A percentile compares a stretch with the other conserved stretches of the same genome.
Conservation (phyloP, 208 protist genomes). For the Wallacemonas sp. region DNA sequence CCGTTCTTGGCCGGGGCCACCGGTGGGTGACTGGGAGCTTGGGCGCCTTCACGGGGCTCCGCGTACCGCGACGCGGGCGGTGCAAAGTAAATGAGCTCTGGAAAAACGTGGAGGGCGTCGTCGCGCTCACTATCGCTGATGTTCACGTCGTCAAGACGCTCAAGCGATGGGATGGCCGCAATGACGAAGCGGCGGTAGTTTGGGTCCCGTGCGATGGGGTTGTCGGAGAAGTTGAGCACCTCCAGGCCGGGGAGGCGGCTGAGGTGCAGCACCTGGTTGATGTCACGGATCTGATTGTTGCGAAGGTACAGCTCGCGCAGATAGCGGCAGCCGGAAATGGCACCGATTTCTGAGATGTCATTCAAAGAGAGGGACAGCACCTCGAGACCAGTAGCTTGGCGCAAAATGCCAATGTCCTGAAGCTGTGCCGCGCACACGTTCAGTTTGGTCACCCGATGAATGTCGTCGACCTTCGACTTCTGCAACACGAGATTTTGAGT, state of each 20-base stretch:
- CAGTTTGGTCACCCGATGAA: constrained; percentile 76
- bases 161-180: constrained; percentile 69
- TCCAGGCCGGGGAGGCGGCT: constrained; percentile 62
- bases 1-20: not conserved
- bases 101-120: constrained; percentile 70
- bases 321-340: constrained; percentile 60
- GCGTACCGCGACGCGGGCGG: constrained; percentile 80
- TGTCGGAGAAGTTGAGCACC: constrained; percentile 80
- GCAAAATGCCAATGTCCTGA: constrained; percentile 82
- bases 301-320: constrained; percentile 86
- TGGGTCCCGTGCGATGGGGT: constrained; percentile 82
- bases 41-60: constrained; percentile 39
- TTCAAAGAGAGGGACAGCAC: constrained; percentile 89
- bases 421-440: constrained; percentile 89
- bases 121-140: constrained; percentile 69
- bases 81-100: constrained; percentile 70
- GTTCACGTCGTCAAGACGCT: constrained; percentile 73
- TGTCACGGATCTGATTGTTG: constrained; percentile 81
- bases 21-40: constrained; percentile 14
- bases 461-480: constrained; percentile 83
- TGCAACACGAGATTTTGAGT: constrained; percentile 82
- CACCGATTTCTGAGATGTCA: constrained; percentile 76
- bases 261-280: constrained; percentile 90
- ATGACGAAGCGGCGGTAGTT: constrained; percentile 92
- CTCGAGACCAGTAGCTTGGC: constrained; percentile 66